Conservation (phyloP, 345 rosid genomes). For the Melaleuca alternifolia region DNA sequence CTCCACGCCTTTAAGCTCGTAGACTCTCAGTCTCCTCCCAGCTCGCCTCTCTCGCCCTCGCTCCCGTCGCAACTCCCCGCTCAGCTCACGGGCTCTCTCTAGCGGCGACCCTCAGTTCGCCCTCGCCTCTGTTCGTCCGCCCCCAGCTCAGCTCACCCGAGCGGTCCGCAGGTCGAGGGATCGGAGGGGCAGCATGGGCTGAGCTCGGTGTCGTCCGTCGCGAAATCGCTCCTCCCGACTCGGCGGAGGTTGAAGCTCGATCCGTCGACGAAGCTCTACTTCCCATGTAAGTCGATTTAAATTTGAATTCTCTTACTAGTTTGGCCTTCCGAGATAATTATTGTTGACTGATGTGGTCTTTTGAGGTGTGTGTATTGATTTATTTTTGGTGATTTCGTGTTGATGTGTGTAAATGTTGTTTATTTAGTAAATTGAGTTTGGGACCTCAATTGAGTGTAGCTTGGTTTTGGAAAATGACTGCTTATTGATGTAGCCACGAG, state of each 20-base stretch:
- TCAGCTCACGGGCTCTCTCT: no score
- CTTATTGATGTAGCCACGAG: background rate
- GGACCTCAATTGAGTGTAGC: background rate
- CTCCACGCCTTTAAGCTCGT: no score
- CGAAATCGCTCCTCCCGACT: constrained; percentile 61
- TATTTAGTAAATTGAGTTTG: background rate
- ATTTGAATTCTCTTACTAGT: background rate
- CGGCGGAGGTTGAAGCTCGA: constrained; percentile 89
- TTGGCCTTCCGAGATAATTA: background rate
- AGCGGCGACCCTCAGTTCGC: no score
- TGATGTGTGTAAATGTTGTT: background rate
- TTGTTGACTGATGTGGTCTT: background rate
- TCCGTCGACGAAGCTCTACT: constrained; percentile 77
- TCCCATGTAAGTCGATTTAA: constrained; percentile 52
- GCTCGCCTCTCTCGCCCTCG: no score
- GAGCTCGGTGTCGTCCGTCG: constrained; percentile 75
- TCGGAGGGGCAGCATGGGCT: constrained; percentile 28
- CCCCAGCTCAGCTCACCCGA: no score
- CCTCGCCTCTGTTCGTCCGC: no score
- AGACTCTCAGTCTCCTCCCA: no score
- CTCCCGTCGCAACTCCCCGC: no score
- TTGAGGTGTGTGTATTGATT: background rate
- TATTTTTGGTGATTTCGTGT: background rate
- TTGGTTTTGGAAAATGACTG: background rate
- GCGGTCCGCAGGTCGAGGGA: constrained; percentile 40